Base-by-base conservation (phyloP, 2,329 filamentous ascomycete genomes). In the Neurospora crassa region DNA sequence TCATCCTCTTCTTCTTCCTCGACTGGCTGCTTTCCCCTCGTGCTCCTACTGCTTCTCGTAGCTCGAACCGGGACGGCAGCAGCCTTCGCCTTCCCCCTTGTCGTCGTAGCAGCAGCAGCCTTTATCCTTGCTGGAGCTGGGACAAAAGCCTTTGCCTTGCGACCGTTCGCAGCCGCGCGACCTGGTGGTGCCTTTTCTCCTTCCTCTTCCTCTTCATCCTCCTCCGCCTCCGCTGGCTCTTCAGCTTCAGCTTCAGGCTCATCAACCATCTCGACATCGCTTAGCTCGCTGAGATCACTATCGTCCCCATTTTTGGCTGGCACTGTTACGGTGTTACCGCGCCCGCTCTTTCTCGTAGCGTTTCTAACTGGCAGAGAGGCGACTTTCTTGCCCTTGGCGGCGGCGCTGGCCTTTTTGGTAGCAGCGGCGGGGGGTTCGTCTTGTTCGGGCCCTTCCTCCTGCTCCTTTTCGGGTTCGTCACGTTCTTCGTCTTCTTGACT, bases 1-100 rank as follows among this genome's bases (percentile, higher is more conserved):
- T 59, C 53, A 2, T 63, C 53, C 14, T 34, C 53, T 14, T 34
- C 20, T 14, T 53, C 24, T 14, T 63, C 53, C 29, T 63, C 53
- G 24, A 70, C 71, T 63, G 68, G 43, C 67, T 73, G 71, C 67
- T 72, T 73, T 34, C 72, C 72, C 63, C 71, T 70, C 5, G 72
- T 73, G 1, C 71, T 69, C 67, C 73, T 71, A 5, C 71, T 47
- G 24, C 68, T 71, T 12, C 69, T 53, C 67, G 43, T 70, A 3
- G 70, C 29, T 24, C 69, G 67, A 24, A 68, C 70, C 29, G 70
- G 20, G 7, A 42, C 70, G 41, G 68, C 42, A 18, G 70, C 68
- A 40, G 69, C 71, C 37, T 67, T 70, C 7, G 71, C 67, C 41
- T 74, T 75, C 16, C 67, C 68, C 67, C 72, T 74, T 1, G 70